Evolutionary conservation across 164 flowering plant genomes (phyloP), one percentile per base, ranked within the genome.

Genomic region (Annona cherimola): DNA sequence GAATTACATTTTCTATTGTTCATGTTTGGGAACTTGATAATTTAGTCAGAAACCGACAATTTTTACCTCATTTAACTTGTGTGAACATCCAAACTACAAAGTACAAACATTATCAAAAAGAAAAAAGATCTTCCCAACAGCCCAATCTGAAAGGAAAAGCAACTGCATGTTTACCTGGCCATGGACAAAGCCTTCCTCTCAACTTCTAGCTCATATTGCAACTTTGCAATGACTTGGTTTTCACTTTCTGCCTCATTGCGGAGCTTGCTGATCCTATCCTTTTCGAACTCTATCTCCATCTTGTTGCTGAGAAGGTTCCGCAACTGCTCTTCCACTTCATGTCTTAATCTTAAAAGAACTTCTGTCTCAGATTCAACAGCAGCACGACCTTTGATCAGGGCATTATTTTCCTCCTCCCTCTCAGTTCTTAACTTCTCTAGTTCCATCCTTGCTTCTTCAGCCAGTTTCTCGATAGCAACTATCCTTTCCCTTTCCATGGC

Each of bases 141-240:
- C 16, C 7, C 44, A 64, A 35, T 14, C 12, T 41, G 26, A 46
- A 9, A 42, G 41, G 5, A 20, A 43, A 78, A 70, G 65, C 66
- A 1, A 66, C 63, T 54, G 45, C 39, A 72, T 44, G 42, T 75
- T 75, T 82, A 93, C 98, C 99, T 87, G 83, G 99, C 99, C 94
- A 96, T 84, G 45, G 94, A 79, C 78, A 96, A 80, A 60, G 99
- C 98, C 78, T 93, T 96, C 70, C 95, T 80, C 78, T 96, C 99
- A 66, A 96, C 95, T 76, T 90, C 97, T 76, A 96, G 87, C 79
- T 96, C 99, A 83, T 90, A 82, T 54, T 96, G 98, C 72, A 96
- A 75, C 72, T 84, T 88, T 4, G 79, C 69, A 73, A 96, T 87
- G 73, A 81, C 89, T 73, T 83, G 88, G 82, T 81, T 89, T 76